phyloP scores from a whole-genome alignment of 345 rosid genomes.

The Salix dunnii region DNA sequence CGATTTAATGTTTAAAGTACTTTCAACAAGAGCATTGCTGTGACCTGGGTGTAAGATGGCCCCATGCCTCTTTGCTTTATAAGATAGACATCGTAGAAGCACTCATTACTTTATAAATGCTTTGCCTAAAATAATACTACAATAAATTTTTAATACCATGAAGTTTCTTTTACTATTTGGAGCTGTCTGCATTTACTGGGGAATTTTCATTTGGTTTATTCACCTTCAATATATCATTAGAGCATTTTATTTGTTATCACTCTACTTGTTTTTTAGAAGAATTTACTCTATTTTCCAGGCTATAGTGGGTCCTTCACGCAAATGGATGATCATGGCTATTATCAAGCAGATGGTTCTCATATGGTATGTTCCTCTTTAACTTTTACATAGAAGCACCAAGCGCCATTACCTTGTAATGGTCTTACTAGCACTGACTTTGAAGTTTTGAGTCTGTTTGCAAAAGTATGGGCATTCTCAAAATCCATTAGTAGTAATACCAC shows the following conservation, averaged over 20 bases:
- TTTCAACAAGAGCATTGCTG: background rate
- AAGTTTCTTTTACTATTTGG: background rate
- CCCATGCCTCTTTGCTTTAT: background rate
- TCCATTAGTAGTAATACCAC: background rate
- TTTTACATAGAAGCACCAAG: background rate
- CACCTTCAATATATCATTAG: background rate
- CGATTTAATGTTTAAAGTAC: background rate
- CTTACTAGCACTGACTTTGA: background rate
- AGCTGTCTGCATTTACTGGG: background rate
- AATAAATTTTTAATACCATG: no score
- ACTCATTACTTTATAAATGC: background rate
- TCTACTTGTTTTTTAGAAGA: background rate
- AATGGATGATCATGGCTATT: conserved; percentile 39
- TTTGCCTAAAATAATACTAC: background rate
- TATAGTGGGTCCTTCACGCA: conserved; percentile 37
- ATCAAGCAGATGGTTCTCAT: conserved; percentile 27
- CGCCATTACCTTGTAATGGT: background rate
- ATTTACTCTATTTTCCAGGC: conserved; percentile 37
- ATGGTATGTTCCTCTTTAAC: conserved; percentile 39
- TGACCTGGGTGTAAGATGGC: background rate
- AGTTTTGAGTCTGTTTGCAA: background rate
- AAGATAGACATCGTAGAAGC: background rate
- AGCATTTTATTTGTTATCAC: background rate
- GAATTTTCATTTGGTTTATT: background rate
- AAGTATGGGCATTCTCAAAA: background rate